Percentiles rank a stretch among this genome's conserved stretches.
These are phyloP conservation scores for Nelumbo lutea DNA, from an alignment of 164 flowering plant species.

Conservation along the genomic window DNA sequence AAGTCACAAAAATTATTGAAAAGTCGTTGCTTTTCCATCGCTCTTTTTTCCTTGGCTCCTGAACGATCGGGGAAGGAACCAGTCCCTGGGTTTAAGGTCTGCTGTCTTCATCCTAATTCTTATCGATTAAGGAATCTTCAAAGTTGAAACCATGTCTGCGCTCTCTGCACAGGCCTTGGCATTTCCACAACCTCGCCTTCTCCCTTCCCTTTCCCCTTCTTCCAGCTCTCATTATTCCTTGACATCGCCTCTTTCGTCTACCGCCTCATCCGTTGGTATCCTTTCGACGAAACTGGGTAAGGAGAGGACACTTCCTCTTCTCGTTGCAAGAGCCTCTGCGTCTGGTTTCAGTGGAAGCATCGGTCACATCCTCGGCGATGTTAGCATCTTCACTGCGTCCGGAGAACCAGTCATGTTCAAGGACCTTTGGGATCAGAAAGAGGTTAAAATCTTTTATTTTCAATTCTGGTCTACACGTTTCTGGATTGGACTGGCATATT, in stretches of 20 bases:
- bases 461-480: not conserved
- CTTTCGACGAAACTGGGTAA: slow-evolving; percentile 17
- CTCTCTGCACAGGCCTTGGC: slow-evolving; percentile 6
- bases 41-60: not conserved
- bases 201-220: slow-evolving; percentile 2
- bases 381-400: slow-evolving; percentile 56
- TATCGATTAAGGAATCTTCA: too few species aligned
- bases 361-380: slow-evolving; percentile 43
- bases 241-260: slow-evolving; percentile 20
- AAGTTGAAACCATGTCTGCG: slow-evolving; percentile 8
- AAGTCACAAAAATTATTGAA: too few species aligned
- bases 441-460: slow-evolving; percentile 33
- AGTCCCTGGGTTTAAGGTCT: not conserved
- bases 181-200: not conserved
- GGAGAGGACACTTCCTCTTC: not conserved
- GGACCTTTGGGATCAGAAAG: slow-evolving; percentile 77
- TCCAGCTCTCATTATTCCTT: slow-evolving; percentile 8
- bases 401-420: slow-evolving; percentile 57
- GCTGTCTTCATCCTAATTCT: not conserved
- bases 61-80: not conserved
- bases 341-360: slow-evolving; percentile 13
- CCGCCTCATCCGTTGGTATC: slow-evolving; percentile 5
- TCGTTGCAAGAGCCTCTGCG: slow-evolving; percentile 12
- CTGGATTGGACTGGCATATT: too few species aligned
- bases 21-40: not conserved